Evolutionary conservation across 371 early-diverging fungal genomes (phyloP), one percentile per base, ranked within the genome.

Genomic region (Catenaria anguillulae): DNA sequence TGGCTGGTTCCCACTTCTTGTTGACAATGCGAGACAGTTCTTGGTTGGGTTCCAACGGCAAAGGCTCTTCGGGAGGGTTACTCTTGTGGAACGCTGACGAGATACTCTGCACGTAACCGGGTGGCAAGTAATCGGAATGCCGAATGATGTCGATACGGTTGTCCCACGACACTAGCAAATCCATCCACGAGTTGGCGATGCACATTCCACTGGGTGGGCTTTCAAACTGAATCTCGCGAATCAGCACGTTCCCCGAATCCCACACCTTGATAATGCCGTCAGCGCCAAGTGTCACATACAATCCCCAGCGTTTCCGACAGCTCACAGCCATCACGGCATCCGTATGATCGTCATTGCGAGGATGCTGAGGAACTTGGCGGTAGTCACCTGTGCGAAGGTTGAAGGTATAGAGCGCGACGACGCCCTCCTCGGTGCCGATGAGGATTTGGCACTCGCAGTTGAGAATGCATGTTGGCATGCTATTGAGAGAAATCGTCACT

Each of bases 201-300:
- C 73, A 72, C 3, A 79, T 17, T 37, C 66, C 62, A 0, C 64
- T 59, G 2, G 74, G 55, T 4, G 74, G 72, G 50, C 72, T 69
- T 21, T 71, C 70, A 48, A 79, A 79, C 55, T 72, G 71, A 0
- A 79, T 65, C 46, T 79, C 79, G 42, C 77, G 54, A 21, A 79
- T 54, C 26, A 79, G 62, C 31, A 66, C 66, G 56, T 75, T 77
- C 26, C 64, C 43, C 6, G 66, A 58, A 62, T 77, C 74, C 79
- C 79, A 79, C 23, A 79, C 69, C 24, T 71, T 54, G 34, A 79
- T 48, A 13, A 67, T 66, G 2, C 63, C 60, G 62, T 79, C 79
- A 21, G 50, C 31, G 60, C 73, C 59, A 4, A 58, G 43, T 15
- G 59, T 58, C 24, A 58, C 29, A n/a, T 50, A 50, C 29, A 50